Base-by-base conservation (phyloP, 805 yeast species). In the Ascoidea rubescens region DNA sequence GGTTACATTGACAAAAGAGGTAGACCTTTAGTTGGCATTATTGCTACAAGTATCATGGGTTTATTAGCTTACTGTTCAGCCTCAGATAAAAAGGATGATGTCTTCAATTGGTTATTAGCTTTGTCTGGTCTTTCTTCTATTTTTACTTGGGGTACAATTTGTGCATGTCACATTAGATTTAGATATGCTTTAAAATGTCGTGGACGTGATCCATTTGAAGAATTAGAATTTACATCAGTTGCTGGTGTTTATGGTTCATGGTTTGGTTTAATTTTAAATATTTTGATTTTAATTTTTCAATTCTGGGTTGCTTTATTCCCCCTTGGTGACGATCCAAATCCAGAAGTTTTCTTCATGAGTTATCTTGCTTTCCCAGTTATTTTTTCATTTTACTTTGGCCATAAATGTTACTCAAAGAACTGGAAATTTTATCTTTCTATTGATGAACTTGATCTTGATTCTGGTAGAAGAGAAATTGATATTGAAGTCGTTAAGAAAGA, bases 391-490 rank as follows among this genome's bases (percentile, higher is more conserved):
- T 77, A 71, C 60, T 17, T 69, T 5, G 73, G 70, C 28, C 78
- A 73, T 63, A 75, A 73, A 59, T 44, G 70, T 28, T 75, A 73
- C 72, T 69, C 67, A 54, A 72, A 64, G 55, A 73, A 73, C 55
- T 74, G 75, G 73, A 63, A 61, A 33, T 61, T 69, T 16, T 72
- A 71, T 59, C 64, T 74, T 53, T 69, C 70, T 48, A 69, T 77
- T 42, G 58, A 63, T 47, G 75, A 77, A 42, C 75, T 82, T 58
- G 85, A 80, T 57, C 62, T 82, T 46, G 83, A 78, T 60, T 70
- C 78, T 49, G 89, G 89, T 51, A 75, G 85, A 63, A 73, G 84
- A 57, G 78, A 75, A 47, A 58, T 74, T 30, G 86, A 82, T 59
- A 58, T 79, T 54, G 85, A 80, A 44, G 64, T 76, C 49, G 62